A percentile compares a stretch with the other conserved stretches of the same genome.
phyloP scores from a whole-genome alignment of 169 alveolate species.

The Eimeria acervulina region DNA sequence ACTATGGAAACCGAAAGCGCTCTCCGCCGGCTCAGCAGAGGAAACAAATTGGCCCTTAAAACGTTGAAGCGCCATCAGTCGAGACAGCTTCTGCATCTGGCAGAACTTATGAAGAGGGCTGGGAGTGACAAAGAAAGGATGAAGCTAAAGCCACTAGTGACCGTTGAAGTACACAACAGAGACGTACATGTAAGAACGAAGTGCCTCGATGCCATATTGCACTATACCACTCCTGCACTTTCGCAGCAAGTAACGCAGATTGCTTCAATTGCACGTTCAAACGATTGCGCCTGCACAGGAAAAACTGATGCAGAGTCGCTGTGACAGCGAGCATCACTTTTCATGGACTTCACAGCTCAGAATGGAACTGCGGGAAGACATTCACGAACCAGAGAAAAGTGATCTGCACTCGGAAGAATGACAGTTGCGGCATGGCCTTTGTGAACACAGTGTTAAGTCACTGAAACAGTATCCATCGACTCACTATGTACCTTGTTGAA shows the following conservation, averaged over 20 bases:
- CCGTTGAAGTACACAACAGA: conserved; percentile 96
- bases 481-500: background rate
- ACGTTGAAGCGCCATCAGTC: conserved; percentile 93
- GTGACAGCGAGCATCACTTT: conserved; percentile 93
- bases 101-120: conserved; percentile 93
- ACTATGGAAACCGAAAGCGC: conserved; percentile 91
- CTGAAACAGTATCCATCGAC: background rate
- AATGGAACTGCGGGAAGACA: conserved; percentile 91
- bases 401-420: background rate
- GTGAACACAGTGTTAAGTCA: background rate
- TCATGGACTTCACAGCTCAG: conserved; percentile 97
- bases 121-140: conserved; percentile 90
- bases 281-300: conserved; percentile 83
- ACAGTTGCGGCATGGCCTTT: background rate
- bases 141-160: conserved; percentile 95
- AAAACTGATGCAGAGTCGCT: conserved; percentile 89
- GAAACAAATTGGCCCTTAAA: conserved; percentile 93
- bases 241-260: background rate
- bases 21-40: conserved; percentile 92
- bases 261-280: background rate
- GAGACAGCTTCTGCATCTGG: conserved; percentile 92
- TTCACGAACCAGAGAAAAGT: conserved; percentile 80
- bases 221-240: background rate
- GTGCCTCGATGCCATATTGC: no score
- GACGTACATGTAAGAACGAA: conserved; percentile 89